Evolutionary conservation across 2,329 filamentous ascomycete species (phyloP), one percentile per base, ranked within the genome.

Genomic region (Hypoxylon sp.): DNA sequence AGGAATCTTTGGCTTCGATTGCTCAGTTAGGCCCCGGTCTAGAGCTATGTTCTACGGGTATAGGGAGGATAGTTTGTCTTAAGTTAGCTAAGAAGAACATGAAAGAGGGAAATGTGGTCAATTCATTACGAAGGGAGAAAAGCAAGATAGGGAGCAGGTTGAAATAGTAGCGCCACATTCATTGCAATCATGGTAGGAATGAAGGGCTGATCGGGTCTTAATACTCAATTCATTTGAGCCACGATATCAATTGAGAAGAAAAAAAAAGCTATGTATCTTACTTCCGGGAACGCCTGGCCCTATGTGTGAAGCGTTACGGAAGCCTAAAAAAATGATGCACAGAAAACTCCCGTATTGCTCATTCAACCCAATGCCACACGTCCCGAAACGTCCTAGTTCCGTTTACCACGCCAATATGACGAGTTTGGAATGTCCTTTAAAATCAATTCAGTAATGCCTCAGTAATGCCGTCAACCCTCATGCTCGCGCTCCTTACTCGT

Each of bases 341-440:
- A 66, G 66, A 17, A 61, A 66, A 62, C 54, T 59, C 70, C 60
- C 71, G 47, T 74, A 72, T 73, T 76, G 73, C 67, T 74, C 74
- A 73, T 71, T 73, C 63, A 76, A 65, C 63, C 71, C 74, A 8
- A 72, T 71, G 69, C 72, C 71, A 65, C 71, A 70, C 69, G 68
- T 70, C 66, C 69, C 64, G 14, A 69, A 67, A 46, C 67, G 68
- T 42, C 54, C 62, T 54, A 71, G 55, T 65, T 66, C 67, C 70
- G 39, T 62, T 50, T 58, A 57, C 54, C 52, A 51, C 64, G 48
- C 67, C 63, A 31, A 59, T 57, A 37, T 44, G 39, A 61, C 39
- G 14, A 53, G 63, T 65, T 52, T 63, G 50, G 59, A 31, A 65
- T 62, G 51, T 48, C 35, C 48, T 39, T 61, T 44, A 63, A 22